phyloP scores from a whole-genome alignment of 345 rosid genomes.

The Hirschfeldia incana region DNA sequence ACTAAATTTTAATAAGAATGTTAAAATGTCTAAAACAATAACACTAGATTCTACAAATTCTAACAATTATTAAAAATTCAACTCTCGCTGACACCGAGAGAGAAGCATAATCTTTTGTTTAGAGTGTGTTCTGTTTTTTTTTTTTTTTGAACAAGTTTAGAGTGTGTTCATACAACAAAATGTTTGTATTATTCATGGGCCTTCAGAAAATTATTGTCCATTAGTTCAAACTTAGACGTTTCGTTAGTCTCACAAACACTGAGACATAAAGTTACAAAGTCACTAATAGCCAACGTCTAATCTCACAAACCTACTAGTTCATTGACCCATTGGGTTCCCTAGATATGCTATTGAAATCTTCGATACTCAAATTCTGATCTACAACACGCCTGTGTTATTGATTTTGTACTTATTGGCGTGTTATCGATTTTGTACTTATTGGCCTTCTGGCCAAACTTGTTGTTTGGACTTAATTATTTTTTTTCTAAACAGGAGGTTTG shows the following conservation, averaged over 20 bases:
- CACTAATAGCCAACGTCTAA: background rate
- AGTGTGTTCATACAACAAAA: background rate
- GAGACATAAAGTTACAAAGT: background rate
- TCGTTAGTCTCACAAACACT: too few relatives aligned
- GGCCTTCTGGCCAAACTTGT: background rate
- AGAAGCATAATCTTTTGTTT: background rate
- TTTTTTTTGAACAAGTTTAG: too few relatives aligned
- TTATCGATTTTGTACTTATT: background rate
- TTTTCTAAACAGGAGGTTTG: too few relatives aligned
- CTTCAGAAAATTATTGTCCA: background rate
- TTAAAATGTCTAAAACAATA: too few relatives aligned
- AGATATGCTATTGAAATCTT: background rate
- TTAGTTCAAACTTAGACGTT: background rate
- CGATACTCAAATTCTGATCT: background rate
- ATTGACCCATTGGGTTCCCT: conserved; percentile 11
- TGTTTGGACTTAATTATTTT: background rate
- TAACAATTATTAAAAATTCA: too few relatives aligned
- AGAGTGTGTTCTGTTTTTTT: too few relatives aligned
- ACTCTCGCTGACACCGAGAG: background rate
- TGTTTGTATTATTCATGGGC: background rate
- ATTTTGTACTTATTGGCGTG: background rate
- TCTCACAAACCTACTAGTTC: background rate
- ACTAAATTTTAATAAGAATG: too few relatives aligned
- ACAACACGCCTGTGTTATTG: background rate
- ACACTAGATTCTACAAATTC: too few relatives aligned